phyloP scores from a whole-genome alignment of 2,329 filamentous ascomycete genomes.

The Curvularia spicifera region DNA sequence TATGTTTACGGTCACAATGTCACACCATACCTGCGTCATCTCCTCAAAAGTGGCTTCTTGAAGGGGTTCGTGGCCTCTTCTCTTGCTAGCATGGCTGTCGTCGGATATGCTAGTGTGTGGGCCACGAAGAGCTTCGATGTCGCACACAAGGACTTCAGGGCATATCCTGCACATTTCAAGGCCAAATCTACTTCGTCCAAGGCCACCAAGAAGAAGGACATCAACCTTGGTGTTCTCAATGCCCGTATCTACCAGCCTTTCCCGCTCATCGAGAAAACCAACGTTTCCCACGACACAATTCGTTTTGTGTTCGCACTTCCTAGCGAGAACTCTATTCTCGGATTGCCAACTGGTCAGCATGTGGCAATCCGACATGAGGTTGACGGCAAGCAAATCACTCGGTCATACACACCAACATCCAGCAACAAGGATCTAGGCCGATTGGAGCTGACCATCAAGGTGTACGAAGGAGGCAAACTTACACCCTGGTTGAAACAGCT shows the following conservation, averaged over 20 bases:
- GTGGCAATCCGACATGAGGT: conserved; percentile 61
- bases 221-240: conserved; percentile 56
- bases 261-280: conserved; percentile 45
- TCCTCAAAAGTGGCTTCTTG: conserved; percentile 19
- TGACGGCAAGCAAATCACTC: conserved; percentile 61
- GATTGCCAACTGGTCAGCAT: conserved; percentile 48
- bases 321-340: conserved; percentile 31
- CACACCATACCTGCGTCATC: conserved; percentile 16
- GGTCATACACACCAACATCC: conserved; percentile 45
- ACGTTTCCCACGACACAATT: conserved; percentile 27
- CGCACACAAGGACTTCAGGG: conserved; percentile 22
- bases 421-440: conserved; percentile 65
- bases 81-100: conserved; percentile 14
- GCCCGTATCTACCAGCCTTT: conserved; percentile 57
- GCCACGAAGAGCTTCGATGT: conserved; percentile 20
- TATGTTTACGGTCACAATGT: conserved; percentile 15
- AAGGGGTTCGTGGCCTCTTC: conserved; percentile 23
- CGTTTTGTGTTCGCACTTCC: conserved; percentile 40
- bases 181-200: conserved; percentile 17
- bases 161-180: conserved; percentile 22
- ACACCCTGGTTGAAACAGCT: conserved; percentile 58
- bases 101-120: conserved; percentile 18
- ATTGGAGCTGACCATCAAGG: conserved; percentile 60
- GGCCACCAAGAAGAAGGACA: conserved; percentile 19
- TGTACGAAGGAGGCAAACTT: conserved; percentile 59